Base-by-base conservation (phyloP, 2,329 filamentous ascomycete genomes). In the Tolypocladium tropicale region DNA sequence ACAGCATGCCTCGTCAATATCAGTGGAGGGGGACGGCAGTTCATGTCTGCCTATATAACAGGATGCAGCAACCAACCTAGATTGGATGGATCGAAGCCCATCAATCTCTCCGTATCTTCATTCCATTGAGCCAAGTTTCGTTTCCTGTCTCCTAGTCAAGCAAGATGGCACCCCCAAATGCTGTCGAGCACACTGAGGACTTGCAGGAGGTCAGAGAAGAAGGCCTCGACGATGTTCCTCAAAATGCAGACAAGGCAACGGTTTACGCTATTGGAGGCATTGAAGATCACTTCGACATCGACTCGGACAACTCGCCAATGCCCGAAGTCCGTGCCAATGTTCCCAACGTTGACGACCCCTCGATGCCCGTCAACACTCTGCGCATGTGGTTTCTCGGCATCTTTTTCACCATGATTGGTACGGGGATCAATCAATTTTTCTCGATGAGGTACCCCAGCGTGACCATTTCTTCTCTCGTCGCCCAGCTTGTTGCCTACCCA, bases 341-440 rank as follows among this genome's bases (percentile, higher is more conserved):
- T 6, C 70, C 72, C 30, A 72, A 72, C 50, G 68, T 64, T 4
- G 75, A 78, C 61, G 69, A 68, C 21, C 72, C 53, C 21, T 52
- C 57, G 34, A 43, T 56, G 2, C 43, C 43, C 12, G 65, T 57
- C 53, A 68, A 63, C 52, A 73, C 72, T 58, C 63, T 80, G 63
- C 63, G 72, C 9, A 70, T 69, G 12, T 77, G 75, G 75, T 56
- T 76, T 11, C 64, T 77, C 1, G 75, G 74, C 1, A 68, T 77
- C 43, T 46, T 75, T 34, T 76, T 76, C 53, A 73, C 74, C 10
- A 73, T 76, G 9, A 58, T 77, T 16, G 75, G 74, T 11, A 69
- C 74, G 4, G 74, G 73, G 4, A 70, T 76, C 34, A 76, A 76
- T 56, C 72, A 75, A 55, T 76, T 76, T 62, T 75, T 77, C 62